Evolutionary conservation across 352 stramenopile species (phyloP), one percentile per base, ranked within the genome.

Genomic region (Stramenopiles sp.): DNA sequence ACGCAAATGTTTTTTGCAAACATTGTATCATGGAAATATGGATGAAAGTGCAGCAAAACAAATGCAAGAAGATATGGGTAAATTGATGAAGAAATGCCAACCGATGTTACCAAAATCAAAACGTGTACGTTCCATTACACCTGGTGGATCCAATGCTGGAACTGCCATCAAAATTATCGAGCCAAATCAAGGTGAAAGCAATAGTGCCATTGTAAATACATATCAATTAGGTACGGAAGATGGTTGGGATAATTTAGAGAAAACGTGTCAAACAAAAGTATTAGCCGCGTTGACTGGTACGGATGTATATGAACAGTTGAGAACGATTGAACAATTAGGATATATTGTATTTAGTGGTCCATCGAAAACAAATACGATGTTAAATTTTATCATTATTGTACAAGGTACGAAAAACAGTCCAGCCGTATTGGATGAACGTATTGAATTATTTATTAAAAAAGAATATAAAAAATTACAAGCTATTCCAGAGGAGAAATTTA

Each of bases 331-430:
- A 13, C 38, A 53, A 13, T 13, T 53, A 13, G 38, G 38, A 13
- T 53, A 53, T 13, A 53, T 53, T 13, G 38, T 53, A 6, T 92
- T 53, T 53, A 53, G 38, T 53, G 38, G 38, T 13, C 38, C 38
- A 13, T 53, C 38, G 13, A 53, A 53, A 53, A 53, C 38, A 13
- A 53, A 13, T 13, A 53, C 38, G 13, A 53, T 53, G 38, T 13
- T 53, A 53, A 53, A 53, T 13, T 53, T 53, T 13, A 13, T 53
- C 4, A 53, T 53, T 13, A 53, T 53, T 13, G 38, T 53, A 13
- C 38, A 53, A 13, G 38, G 38, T 13, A 53, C 38, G 13, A 53
- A 53, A 53, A 53, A 53, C 13, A 53, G 38, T 13, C 38, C 38
- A 13, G 38, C 4, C 4, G 38, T 53, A 13, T 13, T 53, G 4